phyloP scores from a whole-genome alignment of 495 filamentous ascomycete species.

The Penicillium dipodomyicola region DNA sequence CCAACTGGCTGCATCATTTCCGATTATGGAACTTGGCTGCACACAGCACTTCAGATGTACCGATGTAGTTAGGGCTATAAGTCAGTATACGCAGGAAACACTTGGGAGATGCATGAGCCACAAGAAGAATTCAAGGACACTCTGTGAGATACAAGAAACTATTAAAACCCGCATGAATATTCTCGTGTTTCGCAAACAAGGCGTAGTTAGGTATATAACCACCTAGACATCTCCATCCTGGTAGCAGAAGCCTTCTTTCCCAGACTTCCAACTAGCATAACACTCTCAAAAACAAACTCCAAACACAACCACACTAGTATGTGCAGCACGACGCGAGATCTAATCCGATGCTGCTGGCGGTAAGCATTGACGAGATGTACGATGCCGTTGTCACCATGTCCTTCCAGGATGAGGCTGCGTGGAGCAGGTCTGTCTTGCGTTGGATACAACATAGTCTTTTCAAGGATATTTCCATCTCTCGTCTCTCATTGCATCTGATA shows the following conservation, averaged over 20 bases:
- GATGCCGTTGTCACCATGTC: background rate
- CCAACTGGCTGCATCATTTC: background rate
- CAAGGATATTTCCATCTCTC: background rate
- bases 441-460: background rate
- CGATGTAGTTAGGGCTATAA: background rate
- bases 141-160: background rate
- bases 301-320: background rate
- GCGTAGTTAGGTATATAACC: background rate
- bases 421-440: background rate
- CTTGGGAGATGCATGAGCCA: background rate
- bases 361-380: background rate
- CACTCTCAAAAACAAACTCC: background rate
- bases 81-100: background rate
- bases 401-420: background rate
- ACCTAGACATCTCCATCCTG: background rate
- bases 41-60: background rate
- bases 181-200: background rate
- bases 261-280: background rate
- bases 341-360: background rate
- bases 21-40: background rate
- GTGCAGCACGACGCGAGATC: background rate
- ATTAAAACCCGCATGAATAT: background rate
- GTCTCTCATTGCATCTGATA: conserved; percentile 2
- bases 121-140: background rate
- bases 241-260: background rate